Conservation (phyloP, 192 early-diverging fungal genomes). For the Funneliformis mosseae region DNA sequence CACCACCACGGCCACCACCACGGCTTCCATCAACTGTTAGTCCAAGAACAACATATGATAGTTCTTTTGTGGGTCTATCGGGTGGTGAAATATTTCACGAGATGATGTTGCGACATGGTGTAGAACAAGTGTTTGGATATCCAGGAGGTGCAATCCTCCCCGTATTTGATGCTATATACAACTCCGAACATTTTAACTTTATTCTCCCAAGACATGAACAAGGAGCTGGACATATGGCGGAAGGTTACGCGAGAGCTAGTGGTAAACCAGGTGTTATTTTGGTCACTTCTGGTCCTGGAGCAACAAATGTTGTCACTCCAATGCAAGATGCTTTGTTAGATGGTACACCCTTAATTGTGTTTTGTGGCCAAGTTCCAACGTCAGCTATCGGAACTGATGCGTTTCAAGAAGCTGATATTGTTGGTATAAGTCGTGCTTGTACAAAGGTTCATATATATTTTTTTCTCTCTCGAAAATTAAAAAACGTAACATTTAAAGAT, state of each 20-base stretch:
- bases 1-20: not conserved
- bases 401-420: constrained; percentile 98
- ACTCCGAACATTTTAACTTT: constrained; percentile 95
- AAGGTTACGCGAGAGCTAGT: constrained; percentile 92
- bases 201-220: constrained; percentile 97
- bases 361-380: constrained; percentile 92
- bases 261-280: constrained; percentile 77
- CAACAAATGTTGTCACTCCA: constrained; percentile 96
- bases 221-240: constrained; percentile 98
- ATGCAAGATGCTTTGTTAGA: constrained; percentile 97
- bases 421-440: constrained; percentile 94
- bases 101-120: constrained; percentile 95
- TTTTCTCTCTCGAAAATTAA: not conserved
- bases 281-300: constrained; percentile 95
- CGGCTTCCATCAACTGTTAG: not conserved
- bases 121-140: constrained; percentile 96
- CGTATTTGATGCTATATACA: constrained; percentile 98
- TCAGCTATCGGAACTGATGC: constrained; percentile 92
- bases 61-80: constrained; percentile 91
- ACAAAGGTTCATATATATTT: constrained; percentile 62
- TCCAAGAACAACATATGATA: constrained; percentile 60
- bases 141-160: constrained; percentile 98
- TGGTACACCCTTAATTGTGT: constrained; percentile 94
- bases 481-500: too few relatives aligned
- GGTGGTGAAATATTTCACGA: constrained; percentile 99